Evolutionary conservation across 768 basidiomycete species (phyloP).

Genomic region (Thelephora aurantiotincta): DNA sequence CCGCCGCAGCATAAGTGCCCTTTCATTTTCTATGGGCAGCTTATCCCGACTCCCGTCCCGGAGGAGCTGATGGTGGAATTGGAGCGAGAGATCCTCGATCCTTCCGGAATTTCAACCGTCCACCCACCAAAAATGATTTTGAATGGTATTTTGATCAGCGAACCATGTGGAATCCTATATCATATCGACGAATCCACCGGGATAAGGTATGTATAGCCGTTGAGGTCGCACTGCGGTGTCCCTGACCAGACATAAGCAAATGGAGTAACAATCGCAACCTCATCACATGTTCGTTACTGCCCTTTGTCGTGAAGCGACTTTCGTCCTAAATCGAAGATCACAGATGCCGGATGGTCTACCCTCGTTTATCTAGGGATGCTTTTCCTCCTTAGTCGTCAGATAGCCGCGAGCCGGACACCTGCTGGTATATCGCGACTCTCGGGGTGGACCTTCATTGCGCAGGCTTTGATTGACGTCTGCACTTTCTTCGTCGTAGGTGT

Average conservation of each 20-base stretch:
- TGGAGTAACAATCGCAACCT: constrained; percentile 29
- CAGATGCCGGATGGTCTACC: constrained; percentile 32
- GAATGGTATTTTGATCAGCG: constrained; percentile 58
- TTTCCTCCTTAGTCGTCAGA: constrained; percentile 58
- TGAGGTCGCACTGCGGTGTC: not conserved
- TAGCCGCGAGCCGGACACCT: constrained; percentile 61
- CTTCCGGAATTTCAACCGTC: constrained; percentile 56
- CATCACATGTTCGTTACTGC: constrained; percentile 25
- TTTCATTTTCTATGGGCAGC: constrained; percentile 52
- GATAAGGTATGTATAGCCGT: constrained; percentile 34
- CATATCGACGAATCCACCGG: constrained; percentile 55
- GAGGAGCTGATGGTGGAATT: constrained; percentile 47
- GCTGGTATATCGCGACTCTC: constrained; percentile 69
- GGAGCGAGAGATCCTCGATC: constrained; percentile 60
- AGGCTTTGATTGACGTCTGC: constrained; percentile 68
- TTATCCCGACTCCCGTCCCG: constrained; percentile 40
- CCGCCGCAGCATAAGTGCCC: constrained; percentile 24
- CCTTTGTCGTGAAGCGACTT: not conserved
- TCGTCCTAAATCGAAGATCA: not conserved
- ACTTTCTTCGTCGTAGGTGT: constrained; percentile 57
- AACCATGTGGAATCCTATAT: constrained; percentile 66
- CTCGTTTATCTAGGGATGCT: constrained; percentile 56
- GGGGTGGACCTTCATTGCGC: constrained; percentile 69
- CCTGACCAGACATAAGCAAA: constrained; percentile 10
- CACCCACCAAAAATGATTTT: constrained; percentile 40